Evolutionary conservation across 164 flowering plant species (phyloP).

Genomic region (Berberis thunbergii): DNA sequence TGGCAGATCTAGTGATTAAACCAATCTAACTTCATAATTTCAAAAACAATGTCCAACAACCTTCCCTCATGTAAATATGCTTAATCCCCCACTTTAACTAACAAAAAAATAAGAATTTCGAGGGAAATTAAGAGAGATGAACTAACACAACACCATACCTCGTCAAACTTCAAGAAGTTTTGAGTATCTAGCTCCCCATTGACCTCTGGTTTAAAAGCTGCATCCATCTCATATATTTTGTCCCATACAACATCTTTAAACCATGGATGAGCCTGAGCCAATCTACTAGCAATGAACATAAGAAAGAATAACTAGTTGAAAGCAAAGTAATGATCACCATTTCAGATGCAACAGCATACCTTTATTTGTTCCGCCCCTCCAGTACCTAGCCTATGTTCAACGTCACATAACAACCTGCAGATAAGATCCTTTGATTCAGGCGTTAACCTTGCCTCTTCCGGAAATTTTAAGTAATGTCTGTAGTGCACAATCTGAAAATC

Average conservation of each 20-base stretch:
- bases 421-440: slow-evolving; percentile 88
- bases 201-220: slow-evolving; percentile 90
- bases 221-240: slow-evolving; percentile 78
- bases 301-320: background rate
- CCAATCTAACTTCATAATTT: background rate
- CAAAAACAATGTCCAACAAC: too few relatives aligned
- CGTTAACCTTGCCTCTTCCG: slow-evolving; percentile 71
- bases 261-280: slow-evolving; percentile 90
- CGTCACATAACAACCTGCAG: slow-evolving; percentile 33
- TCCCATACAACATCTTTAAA: slow-evolving; percentile 82
- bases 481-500: slow-evolving; percentile 81
- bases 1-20: background rate
- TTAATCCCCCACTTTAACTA: background rate
- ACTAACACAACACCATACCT: slow-evolving; percentile 29
- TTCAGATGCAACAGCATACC: slow-evolving; percentile 26
- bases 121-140: background rate
- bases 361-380: slow-evolving; percentile 71
- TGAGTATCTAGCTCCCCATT: slow-evolving; percentile 94
- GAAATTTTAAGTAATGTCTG: slow-evolving; percentile 82
- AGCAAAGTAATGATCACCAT: background rate
- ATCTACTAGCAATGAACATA: slow-evolving; percentile 8
- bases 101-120: background rate
- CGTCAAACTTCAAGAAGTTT: slow-evolving; percentile 90
- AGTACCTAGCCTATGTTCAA: slow-evolving; percentile 66
- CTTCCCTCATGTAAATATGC: too few relatives aligned